Percentiles rank a stretch among this genome's conserved stretches.
Evolutionary conservation across 768 basidiomycete genomes (phyloP).

Genomic region (Favolaschia claudopus): DNA sequence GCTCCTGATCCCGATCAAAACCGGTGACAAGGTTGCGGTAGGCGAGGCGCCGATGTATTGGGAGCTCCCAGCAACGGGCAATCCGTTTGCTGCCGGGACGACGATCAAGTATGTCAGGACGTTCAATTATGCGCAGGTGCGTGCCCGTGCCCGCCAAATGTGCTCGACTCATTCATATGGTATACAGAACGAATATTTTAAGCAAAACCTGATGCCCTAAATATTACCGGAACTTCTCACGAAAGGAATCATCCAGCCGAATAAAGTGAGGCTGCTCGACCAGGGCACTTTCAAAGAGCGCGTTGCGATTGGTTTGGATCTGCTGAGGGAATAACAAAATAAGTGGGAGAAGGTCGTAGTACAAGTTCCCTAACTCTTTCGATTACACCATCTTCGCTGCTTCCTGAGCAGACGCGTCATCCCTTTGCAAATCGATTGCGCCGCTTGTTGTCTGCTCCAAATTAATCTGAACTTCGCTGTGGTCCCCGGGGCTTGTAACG

Average conservation of each 20-base stretch:
- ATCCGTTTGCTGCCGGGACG: constrained; percentile 30
- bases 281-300: constrained; percentile 52
- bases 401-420: no score
- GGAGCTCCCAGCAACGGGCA: neutral
- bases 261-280: constrained; percentile 47
- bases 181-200: constrained; percentile 48
- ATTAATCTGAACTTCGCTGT: no score
- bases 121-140: constrained; percentile 3
- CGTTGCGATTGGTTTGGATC: constrained; percentile 48
- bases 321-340: constrained; percentile 56
- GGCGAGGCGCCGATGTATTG: constrained; percentile 6
- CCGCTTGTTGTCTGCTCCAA: no score
- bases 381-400: no score
- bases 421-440: no score
- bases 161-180: neutral
- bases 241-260: constrained; percentile 49
- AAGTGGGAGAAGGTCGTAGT: constrained; percentile 58
- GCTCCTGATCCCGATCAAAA: constrained; percentile 41
- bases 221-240: constrained; percentile 53
- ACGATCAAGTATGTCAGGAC: constrained; percentile 45
- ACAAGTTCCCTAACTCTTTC: no score
- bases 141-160: neutral
- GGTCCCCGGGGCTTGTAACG: no score
- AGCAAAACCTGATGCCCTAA: constrained; percentile 52
- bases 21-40: constrained; percentile 19